These are phyloP conservation scores for Ceratopteris richardii DNA, from an alignment of 75 land plant genomes.

Conservation along the genomic window DNA sequence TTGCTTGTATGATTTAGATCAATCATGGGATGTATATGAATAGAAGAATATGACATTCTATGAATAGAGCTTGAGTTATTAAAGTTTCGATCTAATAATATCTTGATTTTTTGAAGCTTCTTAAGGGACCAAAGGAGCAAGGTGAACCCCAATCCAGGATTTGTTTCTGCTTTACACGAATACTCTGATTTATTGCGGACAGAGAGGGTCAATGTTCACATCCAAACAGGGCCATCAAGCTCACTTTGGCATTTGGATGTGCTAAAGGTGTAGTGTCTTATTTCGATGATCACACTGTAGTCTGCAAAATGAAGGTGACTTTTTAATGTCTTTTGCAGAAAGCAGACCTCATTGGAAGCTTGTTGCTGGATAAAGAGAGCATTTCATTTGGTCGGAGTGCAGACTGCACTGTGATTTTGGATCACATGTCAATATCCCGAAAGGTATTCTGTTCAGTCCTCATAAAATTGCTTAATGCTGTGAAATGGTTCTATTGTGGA, in stretches of 20 bases:
- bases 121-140: constrained; percentile 26
- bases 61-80: too few relatives aligned
- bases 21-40: too few relatives aligned
- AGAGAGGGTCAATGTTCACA: background rate
- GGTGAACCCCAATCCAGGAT: constrained; percentile 28
- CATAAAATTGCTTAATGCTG: too few relatives aligned
- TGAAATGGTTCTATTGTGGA: too few relatives aligned
- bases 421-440: constrained; percentile 20
- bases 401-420: constrained; percentile 14
- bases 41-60: too few relatives aligned
- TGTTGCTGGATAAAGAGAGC: background rate
- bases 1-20: too few relatives aligned
- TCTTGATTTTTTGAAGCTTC: constrained; percentile 11
- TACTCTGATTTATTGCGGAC: background rate
- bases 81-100: too few relatives aligned
- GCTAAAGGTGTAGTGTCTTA: too few relatives aligned
- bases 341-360: constrained; percentile 2
- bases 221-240: too few relatives aligned
- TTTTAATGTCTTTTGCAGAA: background rate
- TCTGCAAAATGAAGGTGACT: background rate
- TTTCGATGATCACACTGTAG: background rate
- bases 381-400: constrained; percentile 11
- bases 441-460: constrained; percentile 4
- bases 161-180: constrained; percentile 13
- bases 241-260: too few relatives aligned